Percentiles rank a stretch among this genome's conserved stretches.
Evolutionary conservation across 2,329 filamentous ascomycete genomes (phyloP).

Genomic region (Penicillium sp.): DNA sequence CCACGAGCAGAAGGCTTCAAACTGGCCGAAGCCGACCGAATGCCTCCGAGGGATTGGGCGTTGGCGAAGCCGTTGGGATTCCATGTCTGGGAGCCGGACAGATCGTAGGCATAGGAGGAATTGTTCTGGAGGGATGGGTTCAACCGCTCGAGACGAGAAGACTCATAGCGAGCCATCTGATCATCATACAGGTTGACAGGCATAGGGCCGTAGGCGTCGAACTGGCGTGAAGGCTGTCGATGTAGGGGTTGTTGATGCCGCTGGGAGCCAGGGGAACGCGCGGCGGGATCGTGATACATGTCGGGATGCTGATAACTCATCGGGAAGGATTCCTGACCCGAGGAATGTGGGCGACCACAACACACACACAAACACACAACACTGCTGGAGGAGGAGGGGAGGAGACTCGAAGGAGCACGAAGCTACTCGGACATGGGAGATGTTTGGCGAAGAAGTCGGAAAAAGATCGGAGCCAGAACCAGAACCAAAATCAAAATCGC

Average conservation of each 20-base stretch:
- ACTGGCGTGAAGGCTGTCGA: constrained; percentile 75
- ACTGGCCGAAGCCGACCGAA: constrained; percentile 60
- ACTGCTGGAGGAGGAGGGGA: constrained; percentile 17
- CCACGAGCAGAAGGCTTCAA: constrained; percentile 61
- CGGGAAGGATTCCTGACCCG: constrained; percentile 31
- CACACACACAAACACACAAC: constrained; percentile 27
- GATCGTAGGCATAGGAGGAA: constrained; percentile 71
- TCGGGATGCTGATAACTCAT: constrained; percentile 48
- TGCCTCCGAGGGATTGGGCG: constrained; percentile 66
- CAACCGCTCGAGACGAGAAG: constrained; percentile 60
- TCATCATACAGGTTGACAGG: constrained; percentile 74
- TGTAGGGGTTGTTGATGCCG: constrained; percentile 69
- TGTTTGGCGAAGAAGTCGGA: constrained; percentile 15
- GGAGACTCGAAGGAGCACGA: constrained; percentile 26
- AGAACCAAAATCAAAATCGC: constrained; percentile 9
- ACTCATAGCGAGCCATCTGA: constrained; percentile 61
- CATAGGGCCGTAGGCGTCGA: constrained; percentile 73
- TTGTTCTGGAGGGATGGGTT: constrained; percentile 62
- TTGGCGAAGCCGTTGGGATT: constrained; percentile 74
- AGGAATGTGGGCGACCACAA: constrained; percentile 38
- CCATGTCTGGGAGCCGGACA: constrained; percentile 75
- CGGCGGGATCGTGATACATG: constrained; percentile 70
- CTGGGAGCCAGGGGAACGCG: constrained; percentile 75
- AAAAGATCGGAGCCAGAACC: constrained; percentile 6
- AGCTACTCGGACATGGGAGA: constrained; percentile 40